Percentiles rank a stretch among this genome's conserved stretches.
phyloP scores from a whole-genome alignment of 495 filamentous ascomycete species.

The Hypoxylon rickii region DNA sequence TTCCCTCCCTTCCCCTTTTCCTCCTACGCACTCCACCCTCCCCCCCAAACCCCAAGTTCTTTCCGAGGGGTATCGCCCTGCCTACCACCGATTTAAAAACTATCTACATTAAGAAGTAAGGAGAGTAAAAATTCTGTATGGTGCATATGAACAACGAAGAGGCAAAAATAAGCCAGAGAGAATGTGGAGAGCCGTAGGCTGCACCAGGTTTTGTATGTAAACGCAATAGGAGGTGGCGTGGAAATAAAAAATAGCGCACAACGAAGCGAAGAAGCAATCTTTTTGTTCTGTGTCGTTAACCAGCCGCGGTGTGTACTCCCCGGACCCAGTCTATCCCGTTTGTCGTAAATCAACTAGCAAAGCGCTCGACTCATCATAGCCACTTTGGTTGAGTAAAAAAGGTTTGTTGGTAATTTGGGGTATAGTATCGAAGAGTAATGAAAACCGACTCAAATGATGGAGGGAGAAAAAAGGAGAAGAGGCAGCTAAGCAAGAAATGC shows the following conservation, averaged over 20 bases:
- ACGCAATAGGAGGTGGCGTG: constrained; percentile 3
- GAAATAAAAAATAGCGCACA: constrained; percentile 20
- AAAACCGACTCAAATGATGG: constrained; percentile 9
- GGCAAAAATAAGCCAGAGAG: constrained; percentile 15
- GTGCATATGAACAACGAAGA: constrained; percentile 30
- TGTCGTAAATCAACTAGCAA: constrained; percentile 29
- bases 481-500: constrained; percentile 2
- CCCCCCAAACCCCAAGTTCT: constrained; percentile 8
- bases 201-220: constrained; percentile 3
- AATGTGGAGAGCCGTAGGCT: constrained; percentile 1
- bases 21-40: not conserved
- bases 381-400: constrained; percentile 4
- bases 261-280: constrained; percentile 31
- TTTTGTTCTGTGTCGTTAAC: constrained; percentile 28
- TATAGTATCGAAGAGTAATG: constrained; percentile 23
- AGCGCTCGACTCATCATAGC: constrained; percentile 30
- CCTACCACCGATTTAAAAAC: constrained; percentile 7
- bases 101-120: constrained; percentile 35
- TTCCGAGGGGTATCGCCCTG: constrained; percentile 31
- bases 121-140: constrained; percentile 17
- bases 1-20: constrained; percentile 7
- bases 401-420: constrained; percentile 23
- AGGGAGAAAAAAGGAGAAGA: constrained; percentile 15
- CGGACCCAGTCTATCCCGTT: constrained; percentile 31
- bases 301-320: constrained; percentile 17